These are phyloP conservation scores for Cercospora zeae-maydis DNA, from an alignment of 2,329 filamentous ascomycete species.

Conservation along the genomic window DNA sequence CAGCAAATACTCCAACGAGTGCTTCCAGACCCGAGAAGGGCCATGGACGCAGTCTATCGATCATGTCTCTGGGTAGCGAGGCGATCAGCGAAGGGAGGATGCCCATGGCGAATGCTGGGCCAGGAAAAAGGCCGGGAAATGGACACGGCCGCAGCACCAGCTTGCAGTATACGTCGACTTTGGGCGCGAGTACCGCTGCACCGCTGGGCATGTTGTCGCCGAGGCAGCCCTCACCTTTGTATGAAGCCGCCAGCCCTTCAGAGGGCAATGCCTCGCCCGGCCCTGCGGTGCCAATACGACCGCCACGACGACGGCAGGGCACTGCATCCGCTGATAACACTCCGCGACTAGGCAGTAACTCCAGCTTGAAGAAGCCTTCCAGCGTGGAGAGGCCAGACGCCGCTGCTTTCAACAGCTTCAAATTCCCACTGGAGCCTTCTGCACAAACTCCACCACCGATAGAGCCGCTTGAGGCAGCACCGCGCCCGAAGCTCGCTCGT, in stretches of 20 bases:
- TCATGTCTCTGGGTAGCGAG: constrained; percentile 49
- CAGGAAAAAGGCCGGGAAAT: constrained; percentile 49
- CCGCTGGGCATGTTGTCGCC: constrained; percentile 17
- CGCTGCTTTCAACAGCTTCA: constrained; percentile 26
- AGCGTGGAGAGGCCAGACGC: constrained; percentile 16
- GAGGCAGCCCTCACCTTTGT: constrained; percentile 42
- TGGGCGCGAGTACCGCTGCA: constrained; percentile 18
- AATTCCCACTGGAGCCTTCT: constrained; percentile 29
- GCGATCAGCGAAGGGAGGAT: constrained; percentile 28
- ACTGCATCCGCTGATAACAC: constrained; percentile 33
- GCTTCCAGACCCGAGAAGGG: constrained; percentile 49
- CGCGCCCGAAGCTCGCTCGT: constrained; percentile 28
- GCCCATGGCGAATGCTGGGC: constrained; percentile 12
- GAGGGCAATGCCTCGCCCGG: constrained; percentile 8
- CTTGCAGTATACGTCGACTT: constrained; percentile 64
- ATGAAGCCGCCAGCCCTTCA: constrained; percentile 40
- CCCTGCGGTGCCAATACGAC: constrained; percentile 22
- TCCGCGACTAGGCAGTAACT: constrained; percentile 29
- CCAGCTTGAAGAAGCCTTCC: constrained; percentile 17
- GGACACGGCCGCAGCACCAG: constrained; percentile 77
- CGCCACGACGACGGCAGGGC: constrained; percentile 29
- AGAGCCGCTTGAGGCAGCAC: constrained; percentile 5
- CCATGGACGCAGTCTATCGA: constrained; percentile 49
- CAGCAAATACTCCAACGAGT: constrained; percentile 33
- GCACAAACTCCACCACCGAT: constrained; percentile 28